Conservation (phyloP, 2,329 filamentous ascomycete genomes). For the Cercospora beticola region DNA sequence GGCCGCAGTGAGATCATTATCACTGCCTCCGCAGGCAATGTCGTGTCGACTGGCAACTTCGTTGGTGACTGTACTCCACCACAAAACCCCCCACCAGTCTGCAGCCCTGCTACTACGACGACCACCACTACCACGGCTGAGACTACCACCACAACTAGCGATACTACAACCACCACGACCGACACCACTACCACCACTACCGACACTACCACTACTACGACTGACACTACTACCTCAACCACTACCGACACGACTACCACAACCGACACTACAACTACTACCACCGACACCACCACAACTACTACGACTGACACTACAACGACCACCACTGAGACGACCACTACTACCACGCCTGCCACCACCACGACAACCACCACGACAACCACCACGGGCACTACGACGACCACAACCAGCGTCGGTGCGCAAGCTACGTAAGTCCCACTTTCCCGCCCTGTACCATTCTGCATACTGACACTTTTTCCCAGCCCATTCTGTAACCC, state of each 20-base stretch:
- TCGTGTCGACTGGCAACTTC: no score
- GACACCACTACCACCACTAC: no score
- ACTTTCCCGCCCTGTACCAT: neutral
- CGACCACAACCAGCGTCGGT: neutral
- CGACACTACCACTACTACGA: neutral
- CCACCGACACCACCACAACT: neutral
- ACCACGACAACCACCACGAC: no score
- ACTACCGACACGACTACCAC: neutral
- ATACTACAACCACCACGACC: neutral
- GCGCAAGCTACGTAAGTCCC: neutral
- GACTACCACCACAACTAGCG: neutral
- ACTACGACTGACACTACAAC: neutral
- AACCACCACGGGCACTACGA: neutral
- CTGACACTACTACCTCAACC: no score
- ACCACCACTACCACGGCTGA: neutral
- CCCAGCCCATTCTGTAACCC: neutral
- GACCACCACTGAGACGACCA: neutral
- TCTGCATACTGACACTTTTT: neutral
- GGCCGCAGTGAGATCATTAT: no score
- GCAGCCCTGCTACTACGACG: no score
- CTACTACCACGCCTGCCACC: no score
- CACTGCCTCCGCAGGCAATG: no score
- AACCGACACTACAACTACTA: neutral
- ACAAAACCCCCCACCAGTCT: no score
- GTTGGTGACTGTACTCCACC: no score